Percentiles rank a stretch among this genome's conserved stretches.
These are phyloP conservation scores for Dysphania ambrosioides DNA, from an alignment of 148 eudicot species.

Conservation along the genomic window DNA sequence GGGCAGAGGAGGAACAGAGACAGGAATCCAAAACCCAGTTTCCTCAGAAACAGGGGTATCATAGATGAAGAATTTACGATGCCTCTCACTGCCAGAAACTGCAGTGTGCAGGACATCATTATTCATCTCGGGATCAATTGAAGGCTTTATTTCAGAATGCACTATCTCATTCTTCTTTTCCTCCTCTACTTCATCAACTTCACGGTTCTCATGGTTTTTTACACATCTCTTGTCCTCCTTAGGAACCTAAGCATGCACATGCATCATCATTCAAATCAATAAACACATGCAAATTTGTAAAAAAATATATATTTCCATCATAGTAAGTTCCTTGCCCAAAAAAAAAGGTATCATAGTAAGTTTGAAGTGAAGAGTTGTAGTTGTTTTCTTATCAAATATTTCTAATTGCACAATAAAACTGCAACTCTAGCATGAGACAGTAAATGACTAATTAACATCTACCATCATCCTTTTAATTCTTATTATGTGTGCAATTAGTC, in stretches of 20 bases:
- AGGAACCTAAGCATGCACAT: constrained; percentile 27
- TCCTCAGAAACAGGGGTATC: constrained; percentile 58
- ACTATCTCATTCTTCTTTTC: constrained; percentile 11
- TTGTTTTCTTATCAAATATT: neutral
- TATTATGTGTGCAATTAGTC: too few relatives aligned
- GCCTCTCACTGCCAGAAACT: constrained; percentile 23
- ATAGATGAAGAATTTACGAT: constrained; percentile 40
- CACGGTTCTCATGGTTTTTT: constrained; percentile 4
- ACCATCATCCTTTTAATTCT: neutral
- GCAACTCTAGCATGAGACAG: neutral
- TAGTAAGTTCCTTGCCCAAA: too few relatives aligned
- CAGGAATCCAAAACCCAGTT: constrained; percentile 69
- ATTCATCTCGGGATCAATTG: neutral
- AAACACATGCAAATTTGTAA: neutral
- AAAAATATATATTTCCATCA: neutral
- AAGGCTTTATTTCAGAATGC: constrained; percentile 15
- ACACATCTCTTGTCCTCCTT: constrained; percentile 24
- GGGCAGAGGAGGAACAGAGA: constrained; percentile 56
- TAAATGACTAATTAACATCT: neutral
- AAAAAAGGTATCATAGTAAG: neutral
- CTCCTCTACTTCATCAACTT: constrained; percentile 19
- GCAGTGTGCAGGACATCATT: constrained; percentile 8
- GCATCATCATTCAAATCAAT: constrained; percentile 8
- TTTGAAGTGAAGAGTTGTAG: neutral
- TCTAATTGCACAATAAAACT: neutral